These are phyloP conservation scores for Xylariaceae sp. DNA, from an alignment of 2,329 filamentous ascomycete species.

Conservation along the genomic window DNA sequence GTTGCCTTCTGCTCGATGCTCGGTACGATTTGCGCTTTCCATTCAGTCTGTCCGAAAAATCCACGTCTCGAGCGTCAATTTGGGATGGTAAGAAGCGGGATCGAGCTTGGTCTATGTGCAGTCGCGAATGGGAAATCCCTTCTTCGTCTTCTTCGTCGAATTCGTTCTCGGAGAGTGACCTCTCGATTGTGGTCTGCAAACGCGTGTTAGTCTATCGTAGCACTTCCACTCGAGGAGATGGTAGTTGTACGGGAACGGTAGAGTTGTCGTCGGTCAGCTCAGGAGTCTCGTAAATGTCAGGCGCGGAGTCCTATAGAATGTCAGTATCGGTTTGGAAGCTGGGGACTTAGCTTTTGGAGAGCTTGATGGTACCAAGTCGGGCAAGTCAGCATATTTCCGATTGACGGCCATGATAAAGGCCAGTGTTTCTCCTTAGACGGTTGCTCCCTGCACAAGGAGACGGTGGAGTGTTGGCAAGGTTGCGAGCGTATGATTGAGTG, in stretches of 20 bases:
- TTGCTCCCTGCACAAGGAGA: no score
- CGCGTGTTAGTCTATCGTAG: conserved; percentile 28
- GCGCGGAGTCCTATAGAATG: conserved; percentile 76
- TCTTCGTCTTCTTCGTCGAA: conserved; percentile 67
- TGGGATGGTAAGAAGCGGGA: conserved; percentile 76
- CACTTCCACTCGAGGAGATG: not conserved
- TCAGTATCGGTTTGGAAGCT: conserved; percentile 4
- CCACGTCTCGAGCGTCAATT: conserved; percentile 77
- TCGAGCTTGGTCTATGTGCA: conserved; percentile 81
- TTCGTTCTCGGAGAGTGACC: conserved; percentile 66
- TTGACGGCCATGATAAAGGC: conserved; percentile 68
- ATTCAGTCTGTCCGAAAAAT: conserved; percentile 89
- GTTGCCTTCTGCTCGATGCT: conserved; percentile 70
- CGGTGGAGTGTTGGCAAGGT: no score
- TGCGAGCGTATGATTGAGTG: no score
- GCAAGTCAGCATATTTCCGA: conserved; percentile 81
- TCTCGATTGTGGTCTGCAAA: conserved; percentile 59
- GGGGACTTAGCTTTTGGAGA: conserved; percentile 14
- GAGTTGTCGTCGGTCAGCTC: conserved; percentile 90
- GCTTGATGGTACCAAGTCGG: conserved; percentile 67
- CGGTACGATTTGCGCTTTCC: conserved; percentile 85
- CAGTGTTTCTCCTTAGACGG: not conserved
- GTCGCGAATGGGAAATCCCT: conserved; percentile 75
- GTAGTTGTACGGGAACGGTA: conserved; percentile 71
- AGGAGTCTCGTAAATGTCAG: conserved; percentile 96